These are phyloP conservation scores for Emericellopsis cladophorae DNA, from an alignment of 2,329 filamentous ascomycete genomes.

Conservation along the genomic window DNA sequence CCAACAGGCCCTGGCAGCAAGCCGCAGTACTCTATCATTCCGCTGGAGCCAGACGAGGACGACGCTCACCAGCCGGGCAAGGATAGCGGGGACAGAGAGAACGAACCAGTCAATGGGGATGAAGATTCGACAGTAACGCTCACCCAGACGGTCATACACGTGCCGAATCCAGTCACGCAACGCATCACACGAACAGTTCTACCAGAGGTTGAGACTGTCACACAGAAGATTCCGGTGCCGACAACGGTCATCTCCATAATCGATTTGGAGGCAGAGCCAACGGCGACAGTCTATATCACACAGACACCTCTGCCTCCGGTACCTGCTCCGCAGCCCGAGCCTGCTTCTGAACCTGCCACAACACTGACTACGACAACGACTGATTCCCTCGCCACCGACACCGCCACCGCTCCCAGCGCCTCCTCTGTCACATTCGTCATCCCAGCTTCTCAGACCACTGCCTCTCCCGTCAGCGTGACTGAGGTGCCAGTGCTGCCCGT, in stretches of 20 bases:
- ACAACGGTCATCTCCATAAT: conserved; percentile 18
- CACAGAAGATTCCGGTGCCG: conserved; percentile 14
- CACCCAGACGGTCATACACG: conserved; percentile 17
- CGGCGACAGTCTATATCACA: conserved; percentile 15
- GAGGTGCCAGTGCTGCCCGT: background rate
- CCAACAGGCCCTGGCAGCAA: conserved; percentile 6
- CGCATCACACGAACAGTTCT: conserved; percentile 12
- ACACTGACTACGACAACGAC: background rate
- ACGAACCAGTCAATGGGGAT: conserved; percentile 4
- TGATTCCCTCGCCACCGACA: too few species aligned
- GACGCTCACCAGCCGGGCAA: conserved; percentile 7
- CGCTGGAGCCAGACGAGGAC: conserved; percentile 18
- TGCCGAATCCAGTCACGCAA: conserved; percentile 10
- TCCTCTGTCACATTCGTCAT: too few species aligned
- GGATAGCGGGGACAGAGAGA: conserved; percentile 4
- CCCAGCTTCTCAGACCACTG: too few species aligned
- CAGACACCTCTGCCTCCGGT: conserved; percentile 5
- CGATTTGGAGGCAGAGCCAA: conserved; percentile 11
- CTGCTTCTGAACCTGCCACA: background rate
- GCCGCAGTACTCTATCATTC: conserved; percentile 24
- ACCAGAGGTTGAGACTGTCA: conserved; percentile 7
- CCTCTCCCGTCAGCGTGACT: background rate
- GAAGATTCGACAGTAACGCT: conserved; percentile 16
- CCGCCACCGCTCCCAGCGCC: too few species aligned
- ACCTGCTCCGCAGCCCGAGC: conserved; percentile 1